phyloP scores from a whole-genome alignment of 208 protist species.

The Cochliopodium minus region DNA sequence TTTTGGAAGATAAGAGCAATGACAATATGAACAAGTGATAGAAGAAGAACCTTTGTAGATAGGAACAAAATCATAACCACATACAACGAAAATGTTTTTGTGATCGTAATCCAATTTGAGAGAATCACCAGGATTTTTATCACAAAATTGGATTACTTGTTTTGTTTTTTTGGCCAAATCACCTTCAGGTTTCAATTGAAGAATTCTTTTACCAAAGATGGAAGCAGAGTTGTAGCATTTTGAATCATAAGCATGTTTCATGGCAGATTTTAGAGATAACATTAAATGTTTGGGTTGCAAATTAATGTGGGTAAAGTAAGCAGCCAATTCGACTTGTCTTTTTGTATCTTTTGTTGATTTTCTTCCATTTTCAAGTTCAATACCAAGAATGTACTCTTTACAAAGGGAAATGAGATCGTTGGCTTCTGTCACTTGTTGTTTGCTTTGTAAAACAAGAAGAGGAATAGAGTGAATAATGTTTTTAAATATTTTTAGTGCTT shows the following conservation, averaged over 20 bases:
- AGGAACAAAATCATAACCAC: conserved; percentile 43
- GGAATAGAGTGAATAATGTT: conserved; percentile 52
- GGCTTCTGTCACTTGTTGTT: conserved; percentile 28
- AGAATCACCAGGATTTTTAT: conserved; percentile 48
- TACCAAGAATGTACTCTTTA: conserved; percentile 43
- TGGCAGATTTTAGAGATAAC: conserved; percentile 67
- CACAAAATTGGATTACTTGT: conserved; percentile 65
- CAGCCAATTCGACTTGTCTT: conserved; percentile 64
- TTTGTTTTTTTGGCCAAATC: conserved; percentile 55
- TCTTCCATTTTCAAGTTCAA: conserved; percentile 8
- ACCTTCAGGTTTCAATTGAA: conserved; percentile 69
- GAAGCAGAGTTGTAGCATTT: conserved; percentile 69
- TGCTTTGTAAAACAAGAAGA: conserved; percentile 49
- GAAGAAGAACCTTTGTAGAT: conserved; percentile 49
- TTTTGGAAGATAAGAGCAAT: conserved; percentile 44
- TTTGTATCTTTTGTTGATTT: conserved; percentile 6
- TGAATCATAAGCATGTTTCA: conserved; percentile 66
- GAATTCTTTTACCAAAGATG: conserved; percentile 63
- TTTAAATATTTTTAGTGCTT: conserved; percentile 58
- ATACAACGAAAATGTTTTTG: conserved; percentile 82
- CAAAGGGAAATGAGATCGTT: conserved; percentile 46
- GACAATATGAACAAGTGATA: conserved; percentile 72
- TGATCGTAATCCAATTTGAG: conserved; percentile 73
- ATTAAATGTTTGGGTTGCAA: conserved; percentile 67
- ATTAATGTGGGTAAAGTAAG: conserved; percentile 91